phyloP scores from a whole-genome alignment of 2,329 filamentous ascomycete genomes.

The Scedosporium apiospermum region DNA sequence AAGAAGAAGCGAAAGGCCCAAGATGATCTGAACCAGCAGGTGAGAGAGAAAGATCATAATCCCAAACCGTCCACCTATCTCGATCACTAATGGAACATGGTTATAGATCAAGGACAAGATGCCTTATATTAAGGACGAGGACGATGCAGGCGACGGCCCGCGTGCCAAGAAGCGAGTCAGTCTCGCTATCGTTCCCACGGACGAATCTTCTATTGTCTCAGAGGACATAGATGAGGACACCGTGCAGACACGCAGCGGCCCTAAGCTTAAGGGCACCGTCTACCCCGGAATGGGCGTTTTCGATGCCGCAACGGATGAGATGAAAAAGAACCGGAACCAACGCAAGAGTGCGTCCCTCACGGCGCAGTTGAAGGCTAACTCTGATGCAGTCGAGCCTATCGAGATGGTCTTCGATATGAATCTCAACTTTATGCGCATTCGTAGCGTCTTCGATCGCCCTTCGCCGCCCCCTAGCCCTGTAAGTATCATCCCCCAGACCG shows the following conservation, averaged over 20 bases:
- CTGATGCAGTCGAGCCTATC: constrained; percentile 50
- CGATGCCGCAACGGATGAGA: constrained; percentile 64
- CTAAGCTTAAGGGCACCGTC: constrained; percentile 55
- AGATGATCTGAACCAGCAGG: background rate
- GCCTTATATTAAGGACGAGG: background rate
- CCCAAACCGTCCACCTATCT: background rate
- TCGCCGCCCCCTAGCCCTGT: constrained; percentile 21
- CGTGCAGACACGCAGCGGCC: constrained; percentile 7
- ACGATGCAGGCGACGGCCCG: background rate
- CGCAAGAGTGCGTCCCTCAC: constrained; percentile 67
- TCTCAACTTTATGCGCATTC: constrained; percentile 38
- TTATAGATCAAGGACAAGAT: background rate
- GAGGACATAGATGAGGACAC: constrained; percentile 1
- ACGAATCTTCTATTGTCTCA: background rate
- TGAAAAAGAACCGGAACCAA: constrained; percentile 68
- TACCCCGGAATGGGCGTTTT: constrained; percentile 78
- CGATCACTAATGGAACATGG: background rate
- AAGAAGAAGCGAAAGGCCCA: constrained; percentile 6
- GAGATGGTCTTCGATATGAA: constrained; percentile 54
- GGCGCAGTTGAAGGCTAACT: constrained; percentile 54
- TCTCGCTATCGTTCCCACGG: too few relatives aligned
- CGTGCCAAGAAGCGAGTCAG: background rate
- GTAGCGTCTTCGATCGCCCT: constrained; percentile 51
- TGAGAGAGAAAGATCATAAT: background rate
- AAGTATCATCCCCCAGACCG: background rate